These are phyloP conservation scores for Scutellaria baicalensis DNA, from an alignment of 257 asterid species.

Conservation along the genomic window DNA sequence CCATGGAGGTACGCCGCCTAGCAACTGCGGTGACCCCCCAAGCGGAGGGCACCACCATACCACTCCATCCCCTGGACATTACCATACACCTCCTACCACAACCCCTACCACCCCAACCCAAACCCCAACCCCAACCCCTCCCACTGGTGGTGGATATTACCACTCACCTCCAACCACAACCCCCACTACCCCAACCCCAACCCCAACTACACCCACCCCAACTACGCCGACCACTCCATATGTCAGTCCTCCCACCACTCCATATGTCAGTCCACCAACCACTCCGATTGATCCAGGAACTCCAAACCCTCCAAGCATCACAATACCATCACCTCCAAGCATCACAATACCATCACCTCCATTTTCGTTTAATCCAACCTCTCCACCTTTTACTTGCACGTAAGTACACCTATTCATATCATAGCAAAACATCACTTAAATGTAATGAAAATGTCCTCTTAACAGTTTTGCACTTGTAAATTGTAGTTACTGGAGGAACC, in stretches of 20 bases:
- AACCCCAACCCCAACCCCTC: constrained; percentile 46
- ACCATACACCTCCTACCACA: constrained; percentile 34
- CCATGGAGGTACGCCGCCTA: constrained; percentile 51
- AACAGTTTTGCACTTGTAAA: background rate
- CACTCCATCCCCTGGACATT: constrained; percentile 37
- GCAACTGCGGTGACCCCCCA: constrained; percentile 73
- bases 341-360: constrained; percentile 61
- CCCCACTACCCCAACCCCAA: constrained; percentile 34
- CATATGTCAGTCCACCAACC: constrained; percentile 21
- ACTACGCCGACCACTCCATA: constrained; percentile 31
- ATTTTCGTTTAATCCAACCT: constrained; percentile 51
- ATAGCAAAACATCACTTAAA: background rate
- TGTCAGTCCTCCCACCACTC: constrained; percentile 10
- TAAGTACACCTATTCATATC: constrained; percentile 26
- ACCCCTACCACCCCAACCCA: constrained; percentile 28
- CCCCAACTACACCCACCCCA: constrained; percentile 15
- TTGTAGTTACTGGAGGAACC: constrained; percentile 60
- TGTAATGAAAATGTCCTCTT: background rate
- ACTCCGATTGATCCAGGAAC: constrained; percentile 36
- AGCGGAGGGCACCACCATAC: constrained; percentile 48
- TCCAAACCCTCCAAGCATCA: constrained; percentile 25
- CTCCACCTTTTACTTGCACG: constrained; percentile 91
- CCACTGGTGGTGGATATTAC: constrained; percentile 37
- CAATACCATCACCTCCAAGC: too few species aligned
- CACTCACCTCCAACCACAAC: constrained; percentile 35